phyloP scores from a whole-genome alignment of 306 rosid species.

The Fragaria ananassa region DNA sequence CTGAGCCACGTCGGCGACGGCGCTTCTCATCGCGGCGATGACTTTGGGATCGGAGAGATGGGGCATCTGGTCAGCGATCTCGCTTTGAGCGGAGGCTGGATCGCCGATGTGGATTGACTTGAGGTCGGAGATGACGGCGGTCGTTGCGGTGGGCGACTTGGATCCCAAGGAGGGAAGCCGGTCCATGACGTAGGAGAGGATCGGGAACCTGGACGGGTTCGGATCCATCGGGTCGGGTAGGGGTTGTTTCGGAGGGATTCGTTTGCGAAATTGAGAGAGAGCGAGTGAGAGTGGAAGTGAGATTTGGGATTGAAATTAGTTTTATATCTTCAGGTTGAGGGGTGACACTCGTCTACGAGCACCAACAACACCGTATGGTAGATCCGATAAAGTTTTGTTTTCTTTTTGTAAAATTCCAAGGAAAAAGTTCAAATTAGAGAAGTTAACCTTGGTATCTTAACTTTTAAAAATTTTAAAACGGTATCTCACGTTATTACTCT shows the following conservation, averaged over 20 bases:
- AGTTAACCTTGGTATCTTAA: no score
- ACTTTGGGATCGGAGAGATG: slow-evolving; percentile 59
- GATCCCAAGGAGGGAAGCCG: slow-evolving; percentile 54
- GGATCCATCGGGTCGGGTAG: slow-evolving; percentile 60
- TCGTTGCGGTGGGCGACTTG: neutral
- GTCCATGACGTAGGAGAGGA: slow-evolving; percentile 82
- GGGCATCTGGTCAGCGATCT: slow-evolving; percentile 44
- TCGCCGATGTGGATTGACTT: slow-evolving; percentile 29
- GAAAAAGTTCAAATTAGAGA: no score
- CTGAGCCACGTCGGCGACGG: slow-evolving; percentile 76
- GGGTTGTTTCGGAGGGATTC: neutral
- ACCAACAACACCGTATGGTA: no score
- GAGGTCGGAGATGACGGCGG: slow-evolving; percentile 25
- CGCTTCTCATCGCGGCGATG: slow-evolving; percentile 65
- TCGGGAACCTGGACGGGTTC: slow-evolving; percentile 60
- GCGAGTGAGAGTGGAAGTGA: no score
- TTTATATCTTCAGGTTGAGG: no score
- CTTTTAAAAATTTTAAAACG: no score
- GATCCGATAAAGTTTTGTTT: no score
- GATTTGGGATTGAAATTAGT: no score
- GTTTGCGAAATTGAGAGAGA: neutral
- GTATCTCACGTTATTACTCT: no score
- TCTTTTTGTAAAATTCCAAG: no score
- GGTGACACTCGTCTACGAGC: no score
- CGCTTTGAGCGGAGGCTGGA: slow-evolving; percentile 25